Evolutionary conservation across 345 rosid genomes (phyloP).

Genomic region (Bruguiera gymnorhiza): DNA sequence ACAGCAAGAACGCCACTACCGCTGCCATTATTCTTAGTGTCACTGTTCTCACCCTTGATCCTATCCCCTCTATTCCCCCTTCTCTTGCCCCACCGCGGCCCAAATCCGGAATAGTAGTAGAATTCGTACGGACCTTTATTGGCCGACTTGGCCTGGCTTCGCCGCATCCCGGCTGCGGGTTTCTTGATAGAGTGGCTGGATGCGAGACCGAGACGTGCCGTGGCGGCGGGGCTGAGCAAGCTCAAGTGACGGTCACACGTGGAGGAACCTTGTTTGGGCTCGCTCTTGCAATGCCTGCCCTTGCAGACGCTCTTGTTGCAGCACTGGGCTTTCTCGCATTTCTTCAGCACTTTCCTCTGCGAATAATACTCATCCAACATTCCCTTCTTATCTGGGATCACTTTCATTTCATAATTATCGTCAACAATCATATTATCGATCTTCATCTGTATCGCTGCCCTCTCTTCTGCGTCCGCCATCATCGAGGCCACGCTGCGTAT

Average conservation of each 20-base stretch:
- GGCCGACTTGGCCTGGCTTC: constrained; percentile 43
- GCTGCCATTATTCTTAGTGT: neutral
- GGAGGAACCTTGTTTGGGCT: constrained; percentile 21
- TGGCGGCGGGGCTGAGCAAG: constrained; percentile 5
- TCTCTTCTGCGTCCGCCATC: constrained; percentile 31
- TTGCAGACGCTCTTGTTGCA: constrained; percentile 34
- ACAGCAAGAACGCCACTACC: neutral
- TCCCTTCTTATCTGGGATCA: neutral
- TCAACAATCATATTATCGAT: constrained; percentile 33
- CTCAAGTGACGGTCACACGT: constrained; percentile 26
- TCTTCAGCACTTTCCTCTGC: constrained; percentile 7
- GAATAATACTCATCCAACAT: constrained; percentile 20
- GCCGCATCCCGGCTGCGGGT: constrained; percentile 24
- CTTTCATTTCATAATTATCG: constrained; percentile 24
- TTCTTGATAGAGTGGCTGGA: constrained; percentile 5
- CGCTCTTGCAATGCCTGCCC: constrained; percentile 29
- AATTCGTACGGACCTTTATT: constrained; percentile 60
- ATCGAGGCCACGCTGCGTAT: constrained; percentile 45
- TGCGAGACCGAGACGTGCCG: neutral
- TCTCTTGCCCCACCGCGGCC: constrained; percentile 78
- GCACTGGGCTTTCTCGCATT: neutral
- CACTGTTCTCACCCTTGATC: constrained; percentile 6
- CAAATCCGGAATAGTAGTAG: constrained; percentile 94
- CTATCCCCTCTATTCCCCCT: constrained; percentile 36
- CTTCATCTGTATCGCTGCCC: constrained; percentile 21